Base-by-base conservation (phyloP, 140 eudicot genomes). In the Bidens hawaiensis region DNA sequence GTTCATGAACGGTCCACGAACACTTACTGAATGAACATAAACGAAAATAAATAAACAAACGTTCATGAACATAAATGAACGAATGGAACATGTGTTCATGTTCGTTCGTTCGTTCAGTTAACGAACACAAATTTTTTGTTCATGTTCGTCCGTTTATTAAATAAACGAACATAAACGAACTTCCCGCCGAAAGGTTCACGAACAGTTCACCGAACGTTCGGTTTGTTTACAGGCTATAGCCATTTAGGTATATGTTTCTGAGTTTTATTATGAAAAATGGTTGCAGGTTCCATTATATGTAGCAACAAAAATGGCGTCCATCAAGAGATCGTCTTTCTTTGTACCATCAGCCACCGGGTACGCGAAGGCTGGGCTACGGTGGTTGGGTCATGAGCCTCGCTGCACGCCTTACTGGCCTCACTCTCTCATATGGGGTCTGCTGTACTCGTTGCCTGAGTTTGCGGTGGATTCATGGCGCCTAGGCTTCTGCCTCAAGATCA, bases 351-450 rank as follows among this genome's bases (percentile, higher is more conserved):
- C 94, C 11, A 73, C 82, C 57, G 70, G 61, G 3, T 89, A 79
- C 16, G 81, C 77, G 6, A 75, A 70, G 48, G 88, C 90, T 12
- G 81, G 78, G 48, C 6, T 80, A 11, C 50, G 81, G n/a, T 75
- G 79, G 76, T 76, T 89, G 19, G 97, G 97, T 12, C 62, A 79
- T 28, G 90, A 76, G 2, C 62, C 72, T 15, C 77, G 74, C 3
- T 85, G 94, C 75, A 65, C 76, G 8, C 91, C 97, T 50, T 85
- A 85, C 75, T 85, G 90, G 94, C 76, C 90, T 8, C 96, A 88
- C 62, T 74, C 87, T 1, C 6, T 82, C 47, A 71, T 69, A 58
- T 73, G 83, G 77, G 66, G 56, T 48, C 26, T 79, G 28, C 7
- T 81, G 18, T 45, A 61, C 51, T 19, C 61, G 11, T 12, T 85